Conservation (phyloP, 164 flowering plant species). For the Chimonanthus salicifolius region DNA sequence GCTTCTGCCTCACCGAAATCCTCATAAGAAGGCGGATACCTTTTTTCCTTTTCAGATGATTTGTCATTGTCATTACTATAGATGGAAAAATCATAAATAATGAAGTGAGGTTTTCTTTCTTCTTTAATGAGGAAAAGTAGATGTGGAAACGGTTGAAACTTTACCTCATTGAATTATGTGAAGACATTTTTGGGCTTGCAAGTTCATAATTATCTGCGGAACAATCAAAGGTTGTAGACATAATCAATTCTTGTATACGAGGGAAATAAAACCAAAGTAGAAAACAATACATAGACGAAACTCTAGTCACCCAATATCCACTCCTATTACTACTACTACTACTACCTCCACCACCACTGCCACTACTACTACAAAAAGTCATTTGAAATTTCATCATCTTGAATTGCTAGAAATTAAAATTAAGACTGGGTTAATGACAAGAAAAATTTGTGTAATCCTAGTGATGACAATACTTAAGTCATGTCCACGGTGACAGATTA, state of each 20-base stretch:
- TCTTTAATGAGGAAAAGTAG: not conserved
- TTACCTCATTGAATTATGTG: slow-evolving; percentile 11
- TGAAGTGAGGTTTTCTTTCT: not conserved
- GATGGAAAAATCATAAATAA: slow-evolving; percentile 1
- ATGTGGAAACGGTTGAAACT: not conserved
- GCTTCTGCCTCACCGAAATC: slow-evolving; percentile 20
- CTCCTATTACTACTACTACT: too few species aligned
- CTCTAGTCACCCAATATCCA: too few species aligned
- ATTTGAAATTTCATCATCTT: too few species aligned
- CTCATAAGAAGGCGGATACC: slow-evolving; percentile 8
- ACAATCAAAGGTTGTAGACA: not conserved
- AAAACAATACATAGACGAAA: too few species aligned
- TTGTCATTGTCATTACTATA: slow-evolving; percentile 9
- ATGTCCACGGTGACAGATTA: too few species aligned
- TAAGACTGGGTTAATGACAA: too few species aligned
- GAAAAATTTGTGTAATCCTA: too few species aligned
- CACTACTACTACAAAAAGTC: too few species aligned
- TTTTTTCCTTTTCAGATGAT: slow-evolving; percentile 1
- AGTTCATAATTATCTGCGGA: slow-evolving; percentile 16
- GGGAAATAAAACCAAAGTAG: too few species aligned
- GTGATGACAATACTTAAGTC: too few species aligned
- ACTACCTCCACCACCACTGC: too few species aligned
- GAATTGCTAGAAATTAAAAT: too few species aligned
- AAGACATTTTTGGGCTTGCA: slow-evolving; percentile 6
- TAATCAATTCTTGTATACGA: not conserved